These are phyloP conservation scores for Clitoria ternatea DNA, from an alignment of 306 rosid genomes.

Conservation along the genomic window DNA sequence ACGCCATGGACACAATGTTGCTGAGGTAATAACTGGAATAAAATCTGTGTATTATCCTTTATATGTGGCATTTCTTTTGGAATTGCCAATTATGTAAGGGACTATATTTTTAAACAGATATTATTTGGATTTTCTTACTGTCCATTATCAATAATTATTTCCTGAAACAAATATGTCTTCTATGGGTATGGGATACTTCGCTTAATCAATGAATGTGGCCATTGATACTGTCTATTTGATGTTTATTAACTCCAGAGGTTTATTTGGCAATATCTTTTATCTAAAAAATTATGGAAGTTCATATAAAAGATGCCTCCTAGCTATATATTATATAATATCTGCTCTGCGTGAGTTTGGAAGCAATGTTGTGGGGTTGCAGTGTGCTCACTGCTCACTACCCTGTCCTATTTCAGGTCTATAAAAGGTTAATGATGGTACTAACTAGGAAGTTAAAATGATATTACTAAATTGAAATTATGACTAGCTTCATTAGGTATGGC, in stretches of 20 bases:
- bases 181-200: neutral
- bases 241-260: neutral
- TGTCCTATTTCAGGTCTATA: neutral
- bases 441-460: neutral
- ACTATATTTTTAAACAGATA: neutral
- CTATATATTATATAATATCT: too few relatives aligned
- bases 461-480: neutral
- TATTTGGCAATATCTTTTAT: neutral
- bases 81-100: neutral
- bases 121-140: neutral
- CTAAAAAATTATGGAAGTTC: neutral
- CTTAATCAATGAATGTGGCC: neutral
- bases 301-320: neutral
- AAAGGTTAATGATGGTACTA: neutral
- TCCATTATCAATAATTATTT: neutral
- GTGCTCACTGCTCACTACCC: too few relatives aligned
- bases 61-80: constrained; percentile 2
- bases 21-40: constrained; percentile 60
- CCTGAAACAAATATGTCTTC: neutral
- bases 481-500: neutral
- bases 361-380: neutral
- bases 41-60: neutral
- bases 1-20: constrained; percentile 88
- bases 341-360: neutral
- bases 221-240: neutral